Evolutionary conservation across 192 early-diverging fungal genomes (phyloP), one percentile per base, ranked within the genome.

Genomic region (Mortierella antarctica): DNA sequence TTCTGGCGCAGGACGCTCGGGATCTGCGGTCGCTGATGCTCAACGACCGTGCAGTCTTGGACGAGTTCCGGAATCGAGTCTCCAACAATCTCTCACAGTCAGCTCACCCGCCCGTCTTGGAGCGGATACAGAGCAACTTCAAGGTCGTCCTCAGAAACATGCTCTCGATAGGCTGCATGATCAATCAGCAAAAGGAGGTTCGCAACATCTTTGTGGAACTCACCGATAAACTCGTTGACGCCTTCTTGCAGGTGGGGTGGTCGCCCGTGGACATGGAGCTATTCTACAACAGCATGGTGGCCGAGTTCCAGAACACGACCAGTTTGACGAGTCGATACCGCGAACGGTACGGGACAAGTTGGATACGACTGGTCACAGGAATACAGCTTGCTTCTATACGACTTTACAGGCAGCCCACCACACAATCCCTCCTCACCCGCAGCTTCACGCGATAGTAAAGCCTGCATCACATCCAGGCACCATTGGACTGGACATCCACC

Each of bases 51-150:
- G 62, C 67, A 4, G 73, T 71, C 23, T 14, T 74, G 10, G 81
- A 83, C 12, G 69, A 71, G 46, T 65, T 75, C 23, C 73, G 81
- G 52, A 76, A 69, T 53, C 81, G 72, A 15, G 55, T 74, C 42
- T 75, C 81, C 7, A 78, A 70, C 57, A 71, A 66, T 69, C 64
- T 71, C 3, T 45, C 60, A 13, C 66, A 73, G 58, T 71, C 70
- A 4, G 63, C 65, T 6, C 70, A 71, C 45, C 64, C 69, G n/a
- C 77, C 77, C 1, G 71, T 71, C 6, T 21, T 81, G 41, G 71
- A 81, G 41, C 77, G 77, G 71, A 81, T 81, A 68, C 81, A 83
- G 63, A 69, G 62, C 18, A 74, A 83, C 57, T 83, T 83, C 57
- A 83, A 83, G 60, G 65, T 75, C 18, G 59, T 83, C 23, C 62